Percentiles rank a stretch among this genome's conserved stretches.
These are phyloP conservation scores for Penicillium maclennaniae DNA, from an alignment of 495 filamentous ascomycete species.

Conservation along the genomic window DNA sequence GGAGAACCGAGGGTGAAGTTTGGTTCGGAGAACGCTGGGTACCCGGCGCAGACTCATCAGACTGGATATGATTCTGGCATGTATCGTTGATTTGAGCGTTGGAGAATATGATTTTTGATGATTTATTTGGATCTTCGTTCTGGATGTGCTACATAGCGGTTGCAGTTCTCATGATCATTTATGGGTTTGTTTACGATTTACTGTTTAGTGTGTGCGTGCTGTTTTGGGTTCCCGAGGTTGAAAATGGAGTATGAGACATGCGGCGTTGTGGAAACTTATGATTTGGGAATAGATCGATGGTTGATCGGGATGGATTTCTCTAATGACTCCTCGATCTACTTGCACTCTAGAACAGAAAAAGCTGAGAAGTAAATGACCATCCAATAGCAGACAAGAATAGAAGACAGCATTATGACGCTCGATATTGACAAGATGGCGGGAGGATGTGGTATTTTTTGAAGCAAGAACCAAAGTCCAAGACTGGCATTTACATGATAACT, in stretches of 20 bases:
- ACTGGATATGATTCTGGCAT: slow-evolving; percentile 36
- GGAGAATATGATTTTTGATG: not conserved
- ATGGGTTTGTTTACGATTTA: not conserved
- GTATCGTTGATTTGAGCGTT: slow-evolving; percentile 24
- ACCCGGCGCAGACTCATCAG: slow-evolving; percentile 22
- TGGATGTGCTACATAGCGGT: slow-evolving; percentile 8
- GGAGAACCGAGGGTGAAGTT: slow-evolving; percentile 14
- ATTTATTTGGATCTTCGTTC: not conserved
- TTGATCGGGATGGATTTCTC: slow-evolving; percentile 17
- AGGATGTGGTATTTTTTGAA: slow-evolving; percentile 12
- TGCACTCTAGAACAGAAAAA: slow-evolving; percentile 8
- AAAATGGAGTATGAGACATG: slow-evolving; percentile 1
- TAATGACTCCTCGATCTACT: slow-evolving; percentile 7
- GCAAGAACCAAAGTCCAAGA: slow-evolving; percentile 15
- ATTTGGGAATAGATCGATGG: not conserved
- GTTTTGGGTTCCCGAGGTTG: not conserved
- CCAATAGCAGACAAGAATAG: slow-evolving; percentile 11
- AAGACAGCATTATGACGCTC: slow-evolving; percentile 20
- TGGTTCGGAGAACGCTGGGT: slow-evolving; percentile 18
- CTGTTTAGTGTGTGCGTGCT: not conserved
- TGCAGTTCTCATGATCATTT: not conserved
- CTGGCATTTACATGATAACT: slow-evolving; percentile 78
- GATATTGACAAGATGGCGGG: slow-evolving; percentile 22
- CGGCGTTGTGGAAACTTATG: not conserved
- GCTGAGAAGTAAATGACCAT: slow-evolving; percentile 17